Base-by-base conservation (phyloP, 2,329 filamentous ascomycete species). In the Fusarium tjaetaba region DNA sequence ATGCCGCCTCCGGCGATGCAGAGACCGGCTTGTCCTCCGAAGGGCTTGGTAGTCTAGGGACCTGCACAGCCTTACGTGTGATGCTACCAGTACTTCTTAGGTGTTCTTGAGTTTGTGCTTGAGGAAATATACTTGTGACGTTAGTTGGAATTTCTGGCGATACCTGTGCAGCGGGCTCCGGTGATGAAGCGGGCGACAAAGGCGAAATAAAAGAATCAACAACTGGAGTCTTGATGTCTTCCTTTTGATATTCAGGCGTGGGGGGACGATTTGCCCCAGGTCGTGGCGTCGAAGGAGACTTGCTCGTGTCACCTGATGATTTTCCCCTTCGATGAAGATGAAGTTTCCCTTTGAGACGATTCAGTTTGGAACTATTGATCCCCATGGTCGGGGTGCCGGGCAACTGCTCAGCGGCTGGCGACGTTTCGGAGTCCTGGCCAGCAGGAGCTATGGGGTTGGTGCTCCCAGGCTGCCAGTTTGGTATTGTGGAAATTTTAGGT, bases 191-290 rank as follows among this genome's bases (percentile, higher is more conserved):
- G 11, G 85, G 86, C 13, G 86, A 87, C 5, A 83, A 78, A 9
- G 86, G 85, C 5, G 85, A 85, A 30, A 82, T 78, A 52, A 84
- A 78, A 6, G 78, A 79, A 32, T 83, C 80, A 43, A 82, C 66
- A 13, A 80, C 76, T 6, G 82, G 79, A 20, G 81, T 81, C 67
- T 81, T 81, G 58, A 82, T 77, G 64, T 87, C 85, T 48, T 84
- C 81, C 26, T 82, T 82, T 43, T 83, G 83, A 65, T 88, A 87
- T 49, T 88, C 86, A 22, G 86, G 86, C 5, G 86, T 88, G 2
- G 86, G 86, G 15, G 85, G 84, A 5, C 85, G 82, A 43, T 82
- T 80, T 48, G 74, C 67, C 30, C 75, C 75, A 56, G 66, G 76
- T 18, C 68, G 69, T 45, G 69, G 68, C 34, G 72, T 63, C 34